phyloP scores from a whole-genome alignment of 208 protist genomes.

The Pavlovales sp. region DNA sequence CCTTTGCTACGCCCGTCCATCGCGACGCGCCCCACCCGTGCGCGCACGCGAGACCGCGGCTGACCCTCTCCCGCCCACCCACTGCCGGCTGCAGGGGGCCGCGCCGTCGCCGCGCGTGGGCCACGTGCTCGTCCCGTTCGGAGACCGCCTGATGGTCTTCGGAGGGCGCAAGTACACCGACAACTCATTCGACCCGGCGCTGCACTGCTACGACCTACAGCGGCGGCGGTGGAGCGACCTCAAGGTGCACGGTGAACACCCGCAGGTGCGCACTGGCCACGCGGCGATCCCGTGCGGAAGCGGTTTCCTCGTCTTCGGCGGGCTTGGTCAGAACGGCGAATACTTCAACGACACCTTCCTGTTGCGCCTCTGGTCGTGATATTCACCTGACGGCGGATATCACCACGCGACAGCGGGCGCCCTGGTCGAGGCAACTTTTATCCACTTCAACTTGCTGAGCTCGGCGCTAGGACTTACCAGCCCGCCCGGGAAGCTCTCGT shows the following conservation, averaged over 20 bases:
- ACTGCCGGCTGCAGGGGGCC: background rate
- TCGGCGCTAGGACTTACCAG: no score
- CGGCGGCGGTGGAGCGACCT: background rate
- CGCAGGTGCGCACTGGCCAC: conserved; percentile 9
- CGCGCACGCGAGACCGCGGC: no score
- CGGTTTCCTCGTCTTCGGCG: conserved; percentile 17
- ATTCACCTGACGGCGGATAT: no score
- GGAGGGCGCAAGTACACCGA: conserved; percentile 19
- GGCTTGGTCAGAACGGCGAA: background rate
- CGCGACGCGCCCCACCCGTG: no score
- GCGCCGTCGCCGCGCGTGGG: background rate
- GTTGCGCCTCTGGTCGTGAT: background rate
- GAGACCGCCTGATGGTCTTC: background rate
- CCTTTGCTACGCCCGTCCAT: no score
- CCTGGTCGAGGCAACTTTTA: no score
- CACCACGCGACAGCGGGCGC: no score
- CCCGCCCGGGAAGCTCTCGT: no score
- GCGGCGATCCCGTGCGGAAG: background rate
- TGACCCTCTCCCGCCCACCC: background rate
- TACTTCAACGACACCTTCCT: background rate
- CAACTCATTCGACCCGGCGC: conserved; percentile 3
- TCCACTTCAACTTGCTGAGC: no score
- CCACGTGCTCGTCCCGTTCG: background rate
- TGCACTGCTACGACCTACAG: background rate
- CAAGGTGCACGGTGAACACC: background rate